Evolutionary conservation across 192 early-diverging fungal species (phyloP).

Genomic region (Lunasporangiospora selenospora): DNA sequence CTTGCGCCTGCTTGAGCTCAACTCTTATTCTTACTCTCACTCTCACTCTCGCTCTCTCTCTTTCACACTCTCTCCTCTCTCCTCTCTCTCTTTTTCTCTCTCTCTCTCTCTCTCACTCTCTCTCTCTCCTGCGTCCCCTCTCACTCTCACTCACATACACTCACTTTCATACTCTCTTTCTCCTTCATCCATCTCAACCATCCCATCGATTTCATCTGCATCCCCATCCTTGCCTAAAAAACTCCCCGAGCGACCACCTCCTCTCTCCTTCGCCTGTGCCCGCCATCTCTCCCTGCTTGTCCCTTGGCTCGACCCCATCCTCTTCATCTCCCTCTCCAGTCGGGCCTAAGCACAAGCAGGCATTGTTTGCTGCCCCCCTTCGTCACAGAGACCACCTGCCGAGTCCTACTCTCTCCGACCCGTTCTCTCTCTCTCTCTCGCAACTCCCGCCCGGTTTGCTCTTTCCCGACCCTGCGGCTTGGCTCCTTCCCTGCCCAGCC

Average conservation of each 20-base stretch:
- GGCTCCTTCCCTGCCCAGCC: background rate
- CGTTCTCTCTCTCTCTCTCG: background rate
- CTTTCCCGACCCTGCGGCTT: background rate
- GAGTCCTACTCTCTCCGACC: background rate
- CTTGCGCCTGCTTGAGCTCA: background rate
- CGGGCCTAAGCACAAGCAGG: too few species aligned
- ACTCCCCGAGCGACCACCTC: too few species aligned
- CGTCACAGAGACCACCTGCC: too few species aligned
- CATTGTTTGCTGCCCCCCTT: too few species aligned
- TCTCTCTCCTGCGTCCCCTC: background rate
- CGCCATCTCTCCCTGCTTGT: background rate
- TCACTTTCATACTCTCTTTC: background rate
- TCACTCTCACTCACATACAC: background rate
- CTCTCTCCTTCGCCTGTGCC: background rate
- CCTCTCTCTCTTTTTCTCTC: background rate
- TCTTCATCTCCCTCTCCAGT: too few species aligned
- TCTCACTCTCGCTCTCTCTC: background rate
- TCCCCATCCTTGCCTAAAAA: background rate
- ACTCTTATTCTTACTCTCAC: conserved; percentile 1
- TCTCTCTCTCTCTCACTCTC: background rate
- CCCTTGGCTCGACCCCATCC: too few species aligned
- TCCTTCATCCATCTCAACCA: background rate
- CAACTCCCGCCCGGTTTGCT: background rate
- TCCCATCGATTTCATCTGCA: background rate
- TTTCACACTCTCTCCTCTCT: background rate